Evolutionary conservation across 192 early-diverging fungal genomes (phyloP), one percentile per base, ranked within the genome.

Genomic region (Coemansia sp.): DNA sequence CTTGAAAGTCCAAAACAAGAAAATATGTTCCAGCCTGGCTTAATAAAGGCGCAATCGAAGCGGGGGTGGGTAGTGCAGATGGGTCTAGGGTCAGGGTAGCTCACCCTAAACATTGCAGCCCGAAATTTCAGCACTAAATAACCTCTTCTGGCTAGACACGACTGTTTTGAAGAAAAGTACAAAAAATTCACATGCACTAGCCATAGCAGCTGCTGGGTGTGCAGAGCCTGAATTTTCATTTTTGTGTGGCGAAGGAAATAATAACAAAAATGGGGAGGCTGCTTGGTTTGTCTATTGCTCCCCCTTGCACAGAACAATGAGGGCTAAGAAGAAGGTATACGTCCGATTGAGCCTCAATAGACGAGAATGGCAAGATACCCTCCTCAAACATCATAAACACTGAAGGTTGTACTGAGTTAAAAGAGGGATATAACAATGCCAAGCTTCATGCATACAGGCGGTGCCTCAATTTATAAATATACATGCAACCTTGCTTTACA

Each of bases 251-350:
- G 24, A 45, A 47, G 38, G 41, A 29, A 48, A 55, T 54, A 53
- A 60, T 39, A 64, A 41, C 57, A 59, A 57, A 52, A 70, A 59
- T 35, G 38, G 68, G 62, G 62, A 60, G 62, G 43, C 29, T 49
- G 55, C 14, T 47, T 47, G 47, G 25, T 57, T 56, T 71, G 68
- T 65, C 68, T 59, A 59, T 45, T 15, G 54, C 25, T 32, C 38
- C 66, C 66, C 58, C 47, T 23, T 69, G 35, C 72, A 69, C 15
- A 60, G 72, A 65, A 74, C 72, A 74, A 74, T 74, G 62, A 23
- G 12, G 48, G 49, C 62, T 21, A 59, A 56, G n/a, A 25, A 58
- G 3, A n/a, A 14, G 19, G 29, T 21, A 39, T 7, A 23, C 21
- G 9, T 22, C 39, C 45, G 32, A 21, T n/a, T 62, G 39, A 41